phyloP scores from a whole-genome alignment of 352 stramenopile species.

The Phytopythium kandeliae region DNA sequence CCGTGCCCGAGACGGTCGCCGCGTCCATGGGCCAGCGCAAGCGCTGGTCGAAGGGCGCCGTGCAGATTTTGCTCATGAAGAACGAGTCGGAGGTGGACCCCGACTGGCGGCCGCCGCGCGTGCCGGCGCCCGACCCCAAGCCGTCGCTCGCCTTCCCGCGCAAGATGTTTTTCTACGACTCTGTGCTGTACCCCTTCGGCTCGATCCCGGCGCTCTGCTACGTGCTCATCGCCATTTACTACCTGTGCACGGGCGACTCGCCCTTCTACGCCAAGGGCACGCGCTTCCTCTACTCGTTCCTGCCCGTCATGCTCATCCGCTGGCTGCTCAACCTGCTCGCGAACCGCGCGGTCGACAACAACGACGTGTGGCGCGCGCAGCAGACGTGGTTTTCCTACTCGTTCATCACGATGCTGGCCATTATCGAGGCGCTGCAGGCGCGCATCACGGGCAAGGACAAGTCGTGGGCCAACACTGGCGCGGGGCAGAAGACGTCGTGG shows the following conservation, averaged over 20 bases:
- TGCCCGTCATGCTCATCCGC: constrained; percentile 72
- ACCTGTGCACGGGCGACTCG: constrained; percentile 77
- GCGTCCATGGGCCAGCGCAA: constrained; percentile 83
- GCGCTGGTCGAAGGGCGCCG: constrained; percentile 85
- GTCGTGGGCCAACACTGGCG: constrained; percentile 86
- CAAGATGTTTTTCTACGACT: constrained; percentile 91
- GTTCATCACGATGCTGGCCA: constrained; percentile 87
- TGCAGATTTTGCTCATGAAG: constrained; percentile 88
- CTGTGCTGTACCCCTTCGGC: constrained; percentile 85
- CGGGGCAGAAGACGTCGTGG: constrained; percentile 85
- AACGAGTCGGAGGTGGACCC: constrained; percentile 87
- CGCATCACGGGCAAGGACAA: constrained; percentile 81
- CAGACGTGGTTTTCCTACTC: constrained; percentile 90
- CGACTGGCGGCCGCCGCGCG: constrained; percentile 78
- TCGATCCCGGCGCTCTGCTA: constrained; percentile 84
- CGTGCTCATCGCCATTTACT: constrained; percentile 82
- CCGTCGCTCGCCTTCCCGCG: constrained; percentile 72
- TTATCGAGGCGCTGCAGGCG: constrained; percentile 72
- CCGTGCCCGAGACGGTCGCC: constrained; percentile 79
- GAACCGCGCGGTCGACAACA: constrained; percentile 86
- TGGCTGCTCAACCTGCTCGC: constrained; percentile 83
- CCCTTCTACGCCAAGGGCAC: constrained; percentile 82
- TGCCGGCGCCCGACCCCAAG: constrained; percentile 79
- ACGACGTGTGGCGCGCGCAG: constrained; percentile 86
- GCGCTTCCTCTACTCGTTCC: constrained; percentile 84